Evolutionary conservation across 345 rosid genomes (phyloP), one percentile per base, ranked within the genome.

Genomic region (Lumnitzera racemosa): DNA sequence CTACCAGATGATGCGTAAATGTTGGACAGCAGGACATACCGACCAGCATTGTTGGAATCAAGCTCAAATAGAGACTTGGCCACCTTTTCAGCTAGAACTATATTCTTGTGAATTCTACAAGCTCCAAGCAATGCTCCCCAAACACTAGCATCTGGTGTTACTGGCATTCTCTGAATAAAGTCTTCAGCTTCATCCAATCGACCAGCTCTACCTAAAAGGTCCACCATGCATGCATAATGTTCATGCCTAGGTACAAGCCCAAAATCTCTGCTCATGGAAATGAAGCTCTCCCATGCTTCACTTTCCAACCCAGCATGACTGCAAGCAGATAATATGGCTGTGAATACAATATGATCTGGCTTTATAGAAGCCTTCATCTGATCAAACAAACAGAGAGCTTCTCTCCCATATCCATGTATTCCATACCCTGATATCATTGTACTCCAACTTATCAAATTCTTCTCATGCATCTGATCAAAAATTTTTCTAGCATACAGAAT

Each of bases 71-170:
- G 51, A 20, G 61, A 54, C 16, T 68, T 63, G 11, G 76, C 76
- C 4, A 64, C 78, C 25, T 52, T 56, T 72, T 68, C 74, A 51
- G 72, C 76, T 9, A 61, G 25, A 49, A 67, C 72, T 47, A 70
- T 55, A 27, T 71, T 66, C 16, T 55, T 51, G 65, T 83, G 85
- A 58, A 77, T 68, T 63, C 70, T 75, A 64, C 78, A 77, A 29
- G 83, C 81, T 46, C 87, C 82, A 16, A 82, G 80, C 43, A 82
- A 61, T 20, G 82, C 69, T 8, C 82, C 80, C 84, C 78, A 77
- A 15, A 77, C 70, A 29, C 70, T 74, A 43, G 79, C 72, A 66
- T 82, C 70, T 14, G 81, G 77, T 41, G 58, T 66, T 6, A 73
- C 47, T 17, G 82, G 82, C 79, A 82, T 77, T 50, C 59, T 69